Base-by-base conservation (phyloP, 2,329 filamentous ascomycete genomes). In the Fusarium marasasianum region DNA sequence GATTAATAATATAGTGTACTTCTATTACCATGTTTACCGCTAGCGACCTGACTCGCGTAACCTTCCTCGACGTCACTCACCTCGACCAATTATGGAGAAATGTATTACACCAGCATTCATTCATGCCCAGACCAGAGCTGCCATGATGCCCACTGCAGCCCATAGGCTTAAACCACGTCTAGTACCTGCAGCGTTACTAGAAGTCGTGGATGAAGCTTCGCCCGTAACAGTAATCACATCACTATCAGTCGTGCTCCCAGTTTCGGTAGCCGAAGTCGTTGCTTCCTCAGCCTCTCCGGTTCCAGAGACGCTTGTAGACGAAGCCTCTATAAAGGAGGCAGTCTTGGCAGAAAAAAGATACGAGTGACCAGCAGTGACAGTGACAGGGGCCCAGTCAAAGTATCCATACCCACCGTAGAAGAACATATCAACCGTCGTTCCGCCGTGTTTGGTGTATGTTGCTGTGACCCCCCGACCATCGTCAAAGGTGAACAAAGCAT, bases 351-450 rank as follows among this genome's bases (percentile, higher is more conserved):
- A 35, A 0, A 8, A 12, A 4, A 65, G 40, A n/a, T 63, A 53
- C 15, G 50, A 22, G 8, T 63, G 47, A 14, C 63, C 63, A 33
- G 45, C 63, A 1, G 47, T 65, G 33, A 63, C 12, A 8, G 63
- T 63, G 9, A 65, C 40, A 29, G 40, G 47, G 3, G 44, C 1
- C 44, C 47, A 63, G n/a, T 8, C n/a, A 33, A 65, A 65, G 6
- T 40, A 47, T 31, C 14, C 57, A 3, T n/a, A 65, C 12, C 57
- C 62, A 6, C 4, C 6, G 6, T 44, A 33, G 17, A 40, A 40
- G 8, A 53, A 40, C 9, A 3, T 17, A 3, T 37, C 48, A 26
- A 20, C 10, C 5, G 31, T 38, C 9, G 45, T 62, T 15, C 38
- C 29, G 4, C 48, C 48, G 4, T 53, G 50, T 1, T 53, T 37